A percentile compares a stretch with the other conserved stretches of the same genome.
These are phyloP conservation scores for Inonotus obliquus DNA, from an alignment of 1,284 basidiomycete genomes.

Conservation along the genomic window DNA sequence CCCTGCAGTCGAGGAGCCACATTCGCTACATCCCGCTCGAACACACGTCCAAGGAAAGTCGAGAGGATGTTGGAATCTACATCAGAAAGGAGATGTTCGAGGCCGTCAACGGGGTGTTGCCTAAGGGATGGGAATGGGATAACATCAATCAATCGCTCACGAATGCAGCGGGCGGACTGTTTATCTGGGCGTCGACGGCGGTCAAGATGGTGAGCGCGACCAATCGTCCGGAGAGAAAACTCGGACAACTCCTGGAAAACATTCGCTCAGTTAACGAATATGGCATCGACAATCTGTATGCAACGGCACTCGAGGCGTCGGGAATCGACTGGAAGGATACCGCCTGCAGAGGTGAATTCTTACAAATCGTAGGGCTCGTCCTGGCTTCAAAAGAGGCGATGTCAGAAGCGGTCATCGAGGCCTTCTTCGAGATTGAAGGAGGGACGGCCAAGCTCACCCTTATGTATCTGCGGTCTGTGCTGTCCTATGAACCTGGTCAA, in stretches of 20 bases:
- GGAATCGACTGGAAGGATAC: background rate
- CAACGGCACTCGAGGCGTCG: background rate
- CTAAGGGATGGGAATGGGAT: background rate
- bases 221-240: background rate
- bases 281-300: background rate
- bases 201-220: background rate
- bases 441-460: background rate
- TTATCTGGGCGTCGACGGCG: slow-evolving; percentile 1
- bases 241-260: background rate
- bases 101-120: background rate
- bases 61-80: background rate
- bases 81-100: background rate
- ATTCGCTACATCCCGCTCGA: background rate
- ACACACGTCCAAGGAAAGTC: background rate
- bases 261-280: background rate
- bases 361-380: background rate
- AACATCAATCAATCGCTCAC: background rate
- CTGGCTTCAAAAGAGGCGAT: background rate
- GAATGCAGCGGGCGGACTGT: background rate
- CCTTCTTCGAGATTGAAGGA: background rate
- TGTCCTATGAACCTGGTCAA: background rate
- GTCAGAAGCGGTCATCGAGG: background rate
- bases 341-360: background rate
- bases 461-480: background rate
- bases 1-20: background rate